Conservation (phyloP, 1,139 yeast species). For the Yamadazyma pseudoaaseri region DNA sequence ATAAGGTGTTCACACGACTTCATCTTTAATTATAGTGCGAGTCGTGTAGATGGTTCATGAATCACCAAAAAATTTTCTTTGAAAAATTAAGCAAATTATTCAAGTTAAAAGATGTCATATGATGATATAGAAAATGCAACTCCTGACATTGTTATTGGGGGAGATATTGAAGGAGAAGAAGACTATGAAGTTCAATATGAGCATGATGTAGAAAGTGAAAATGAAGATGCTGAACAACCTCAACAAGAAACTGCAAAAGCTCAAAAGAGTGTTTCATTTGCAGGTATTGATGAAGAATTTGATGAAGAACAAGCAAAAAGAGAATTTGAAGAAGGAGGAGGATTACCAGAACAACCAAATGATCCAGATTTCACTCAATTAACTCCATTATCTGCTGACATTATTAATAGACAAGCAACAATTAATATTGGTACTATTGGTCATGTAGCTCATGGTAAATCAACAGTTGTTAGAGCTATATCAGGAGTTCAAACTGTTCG, state of each 20-base stretch:
- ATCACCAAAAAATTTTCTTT: conserved; percentile 12
- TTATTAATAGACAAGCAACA: conserved; percentile 98
- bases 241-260: conserved; percentile 36
- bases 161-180: conserved; percentile 47
- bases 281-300: conserved; percentile 65
- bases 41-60: neutral
- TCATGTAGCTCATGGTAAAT: conserved; percentile 99
- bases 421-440: conserved; percentile 99
- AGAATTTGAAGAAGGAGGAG: conserved; percentile 98
- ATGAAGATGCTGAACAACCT: conserved; percentile 49
- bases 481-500: conserved; percentile 99
- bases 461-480: conserved; percentile 97
- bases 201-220: conserved; percentile 49
- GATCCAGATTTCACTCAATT: conserved; percentile 76
- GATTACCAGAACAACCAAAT: conserved; percentile 93
- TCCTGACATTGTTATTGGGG: conserved; percentile 84
- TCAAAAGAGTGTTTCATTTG: conserved; percentile 83
- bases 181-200: conserved; percentile 39
- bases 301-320: conserved; percentile 62
- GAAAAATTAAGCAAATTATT: conserved; percentile 5
- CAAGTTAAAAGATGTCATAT: conserved; percentile 38
- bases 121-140: conserved; percentile 81
- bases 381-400: conserved; percentile 90
- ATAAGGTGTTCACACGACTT: no score
- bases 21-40: no score